Evolutionary conservation across 2,329 filamentous ascomycete species (phyloP).

Genomic region (Aspergillus neoniger): DNA sequence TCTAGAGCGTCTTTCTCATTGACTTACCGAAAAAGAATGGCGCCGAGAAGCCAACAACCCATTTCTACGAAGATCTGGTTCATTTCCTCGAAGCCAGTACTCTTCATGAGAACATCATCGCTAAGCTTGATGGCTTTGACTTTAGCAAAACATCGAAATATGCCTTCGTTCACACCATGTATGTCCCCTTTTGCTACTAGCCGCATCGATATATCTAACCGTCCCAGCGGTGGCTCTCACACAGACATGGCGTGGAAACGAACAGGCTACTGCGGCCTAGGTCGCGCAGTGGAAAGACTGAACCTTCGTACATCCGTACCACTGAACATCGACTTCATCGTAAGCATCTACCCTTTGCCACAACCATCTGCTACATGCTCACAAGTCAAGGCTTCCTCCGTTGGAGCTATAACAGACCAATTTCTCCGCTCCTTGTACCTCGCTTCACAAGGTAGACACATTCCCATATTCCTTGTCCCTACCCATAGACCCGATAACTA

Average conservation of each 20-base stretch:
- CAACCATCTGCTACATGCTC: constrained; percentile 19
- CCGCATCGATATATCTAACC: background rate
- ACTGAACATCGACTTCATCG: constrained; percentile 72
- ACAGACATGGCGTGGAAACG: constrained; percentile 48
- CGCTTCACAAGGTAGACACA: constrained; percentile 55
- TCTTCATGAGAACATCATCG: constrained; percentile 64
- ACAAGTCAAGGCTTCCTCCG: constrained; percentile 66
- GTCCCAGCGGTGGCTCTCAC: constrained; percentile 59
- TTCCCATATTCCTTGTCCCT: background rate
- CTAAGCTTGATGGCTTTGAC: constrained; percentile 75
- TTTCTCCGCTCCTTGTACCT: constrained; percentile 64
- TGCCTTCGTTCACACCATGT: constrained; percentile 86
- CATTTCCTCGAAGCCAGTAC: constrained; percentile 70
- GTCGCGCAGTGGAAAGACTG: constrained; percentile 64
- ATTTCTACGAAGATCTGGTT: constrained; percentile 70
- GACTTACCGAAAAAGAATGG: constrained; percentile 67
- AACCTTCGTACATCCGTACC: constrained; percentile 58
- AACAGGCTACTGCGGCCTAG: constrained; percentile 75
- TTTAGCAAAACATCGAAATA: constrained; percentile 71
- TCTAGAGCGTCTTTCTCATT: constrained; percentile 80
- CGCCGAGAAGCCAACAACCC: constrained; percentile 39
- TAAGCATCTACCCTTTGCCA: constrained; percentile 39
- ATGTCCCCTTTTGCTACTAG: constrained; percentile 38
- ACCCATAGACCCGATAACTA: background rate
- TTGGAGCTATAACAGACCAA: constrained; percentile 72